Conservation (phyloP, 1,284 basidiomycete genomes). For the Malassezia brasiliensis region DNA sequence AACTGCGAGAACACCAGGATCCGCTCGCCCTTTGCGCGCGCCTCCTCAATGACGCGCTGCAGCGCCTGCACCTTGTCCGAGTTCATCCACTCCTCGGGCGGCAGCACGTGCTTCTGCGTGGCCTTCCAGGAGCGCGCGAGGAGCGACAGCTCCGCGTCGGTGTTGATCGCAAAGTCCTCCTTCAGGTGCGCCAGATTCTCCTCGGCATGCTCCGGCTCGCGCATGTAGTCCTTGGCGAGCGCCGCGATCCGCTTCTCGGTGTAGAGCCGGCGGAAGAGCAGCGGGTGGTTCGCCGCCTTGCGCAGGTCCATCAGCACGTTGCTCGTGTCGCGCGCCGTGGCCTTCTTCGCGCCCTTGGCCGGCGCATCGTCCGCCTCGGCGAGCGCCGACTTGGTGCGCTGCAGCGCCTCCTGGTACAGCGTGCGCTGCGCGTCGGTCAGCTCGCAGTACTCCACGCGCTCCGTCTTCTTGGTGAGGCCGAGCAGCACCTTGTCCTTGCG, state of each 20-base stretch:
- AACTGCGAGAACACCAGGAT: slow-evolving; percentile 82
- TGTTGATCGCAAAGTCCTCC: slow-evolving; percentile 47
- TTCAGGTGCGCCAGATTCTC: slow-evolving; percentile 37
- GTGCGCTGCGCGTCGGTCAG: slow-evolving; percentile 74
- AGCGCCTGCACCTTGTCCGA: slow-evolving; percentile 79
- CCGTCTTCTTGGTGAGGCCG: slow-evolving; percentile 82
- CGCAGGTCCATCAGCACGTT: slow-evolving; percentile 88
- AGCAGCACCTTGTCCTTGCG: slow-evolving; percentile 79
- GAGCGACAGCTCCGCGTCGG: slow-evolving; percentile 41
- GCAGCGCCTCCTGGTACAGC: slow-evolving; percentile 75
- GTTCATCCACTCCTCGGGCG: slow-evolving; percentile 68
- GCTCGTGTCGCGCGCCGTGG: slow-evolving; percentile 1
- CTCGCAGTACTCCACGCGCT: slow-evolving; percentile 84
- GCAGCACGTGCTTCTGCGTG: slow-evolving; percentile 62
- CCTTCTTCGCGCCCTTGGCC: background rate
- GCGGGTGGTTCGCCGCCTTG: slow-evolving; percentile 90
- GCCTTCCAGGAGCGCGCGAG: slow-evolving; percentile 15
- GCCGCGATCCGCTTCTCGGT: slow-evolving; percentile 64
- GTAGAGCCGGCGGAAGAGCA: slow-evolving; percentile 80
- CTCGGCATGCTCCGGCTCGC: slow-evolving; percentile 62
- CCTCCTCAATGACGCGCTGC: slow-evolving; percentile 62
- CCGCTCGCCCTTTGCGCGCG: slow-evolving; percentile 64
- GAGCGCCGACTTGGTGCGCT: slow-evolving; percentile 71
- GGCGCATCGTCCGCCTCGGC: slow-evolving; percentile 51
- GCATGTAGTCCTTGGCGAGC: slow-evolving; percentile 72